A percentile compares a stretch with the other conserved stretches of the same genome.
These are phyloP conservation scores for Fusarium equiseti DNA, from an alignment of 2,329 filamentous ascomycete species.

Conservation along the genomic window DNA sequence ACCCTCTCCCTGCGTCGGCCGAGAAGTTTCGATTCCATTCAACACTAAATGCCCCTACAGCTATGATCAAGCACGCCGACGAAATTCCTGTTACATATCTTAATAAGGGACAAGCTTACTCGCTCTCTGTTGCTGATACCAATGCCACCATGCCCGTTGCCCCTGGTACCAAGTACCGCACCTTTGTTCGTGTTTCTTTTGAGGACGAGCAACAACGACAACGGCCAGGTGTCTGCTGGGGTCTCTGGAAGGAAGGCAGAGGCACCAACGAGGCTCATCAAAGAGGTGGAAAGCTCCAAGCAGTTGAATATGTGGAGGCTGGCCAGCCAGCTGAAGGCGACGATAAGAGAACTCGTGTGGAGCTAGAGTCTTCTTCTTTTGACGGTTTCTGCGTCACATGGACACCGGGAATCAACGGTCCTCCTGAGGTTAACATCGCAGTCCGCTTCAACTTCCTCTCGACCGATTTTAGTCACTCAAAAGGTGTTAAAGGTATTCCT, in stretches of 20 bases:
- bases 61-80: conserved; percentile 90
- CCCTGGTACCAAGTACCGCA: conserved; percentile 81
- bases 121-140: conserved; percentile 85
- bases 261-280: conserved; percentile 97
- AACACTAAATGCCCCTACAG: conserved; percentile 91
- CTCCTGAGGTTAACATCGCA: conserved; percentile 83
- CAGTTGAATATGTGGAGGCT: conserved; percentile 90
- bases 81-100: conserved; percentile 98
- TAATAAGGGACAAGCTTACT: conserved; percentile 97
- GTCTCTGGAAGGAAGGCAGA: conserved; percentile 92
- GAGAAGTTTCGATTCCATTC: conserved; percentile 91
- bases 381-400: conserved; percentile 94
- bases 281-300: conserved; percentile 89
- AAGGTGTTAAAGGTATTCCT: conserved; percentile 97
- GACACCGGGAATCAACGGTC: conserved; percentile 77
- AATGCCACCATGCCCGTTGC: conserved; percentile 68
- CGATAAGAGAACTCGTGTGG: conserved; percentile 75
- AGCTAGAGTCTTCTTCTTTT: conserved; percentile 83
- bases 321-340: conserved; percentile 70
- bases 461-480: conserved; percentile 98
- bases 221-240: conserved; percentile 87
- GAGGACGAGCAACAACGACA: conserved; percentile 94
- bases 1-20: conserved; percentile 64
- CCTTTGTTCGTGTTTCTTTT: conserved; percentile 94
- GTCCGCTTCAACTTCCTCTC: conserved; percentile 99